Conservation (phyloP, 2,329 filamentous ascomycete genomes). For the Fusarium tricinctum region DNA sequence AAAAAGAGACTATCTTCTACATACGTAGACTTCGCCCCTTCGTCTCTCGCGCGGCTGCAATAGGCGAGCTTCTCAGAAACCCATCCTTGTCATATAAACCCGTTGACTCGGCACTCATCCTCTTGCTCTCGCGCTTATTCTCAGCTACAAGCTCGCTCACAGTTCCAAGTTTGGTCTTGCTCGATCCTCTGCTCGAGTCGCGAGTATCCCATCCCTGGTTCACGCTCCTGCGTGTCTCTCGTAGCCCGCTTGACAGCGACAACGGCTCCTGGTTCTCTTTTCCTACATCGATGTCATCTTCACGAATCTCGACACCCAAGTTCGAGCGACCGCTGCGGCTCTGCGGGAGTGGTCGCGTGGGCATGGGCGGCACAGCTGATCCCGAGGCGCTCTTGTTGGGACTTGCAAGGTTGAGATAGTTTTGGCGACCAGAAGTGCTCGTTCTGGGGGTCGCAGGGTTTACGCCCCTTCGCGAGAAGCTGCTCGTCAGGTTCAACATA, state of each 20-base stretch:
- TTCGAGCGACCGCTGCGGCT: conserved; percentile 35
- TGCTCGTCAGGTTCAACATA: conserved; percentile 54
- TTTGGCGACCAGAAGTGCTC: conserved; percentile 57
- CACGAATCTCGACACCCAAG: conserved; percentile 37
- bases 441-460: conserved; percentile 47
- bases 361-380: conserved; percentile 5
- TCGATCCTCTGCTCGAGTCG: conserved; percentile 32
- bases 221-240: conserved; percentile 37
- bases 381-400: conserved; percentile 38
- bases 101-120: conserved; percentile 57
- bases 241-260: conserved; percentile 26
- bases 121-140: conserved; percentile 40
- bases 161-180: conserved; percentile 45
- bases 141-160: conserved; percentile 49
- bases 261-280: conserved; percentile 50
- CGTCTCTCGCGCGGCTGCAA: conserved; percentile 54
- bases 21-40: conserved; percentile 48
- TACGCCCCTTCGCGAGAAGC: conserved; percentile 53
- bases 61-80: conserved; percentile 60
- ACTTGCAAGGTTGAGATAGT: conserved; percentile 63
- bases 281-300: conserved; percentile 43
- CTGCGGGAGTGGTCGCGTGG: conserved; percentile 12
- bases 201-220: conserved; percentile 43
- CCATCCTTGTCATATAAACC: conserved; percentile 63
- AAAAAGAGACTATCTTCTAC: conserved; percentile 34